Conservation (phyloP, 441 rosid genomes). For the Aleurites moluccanus region DNA sequence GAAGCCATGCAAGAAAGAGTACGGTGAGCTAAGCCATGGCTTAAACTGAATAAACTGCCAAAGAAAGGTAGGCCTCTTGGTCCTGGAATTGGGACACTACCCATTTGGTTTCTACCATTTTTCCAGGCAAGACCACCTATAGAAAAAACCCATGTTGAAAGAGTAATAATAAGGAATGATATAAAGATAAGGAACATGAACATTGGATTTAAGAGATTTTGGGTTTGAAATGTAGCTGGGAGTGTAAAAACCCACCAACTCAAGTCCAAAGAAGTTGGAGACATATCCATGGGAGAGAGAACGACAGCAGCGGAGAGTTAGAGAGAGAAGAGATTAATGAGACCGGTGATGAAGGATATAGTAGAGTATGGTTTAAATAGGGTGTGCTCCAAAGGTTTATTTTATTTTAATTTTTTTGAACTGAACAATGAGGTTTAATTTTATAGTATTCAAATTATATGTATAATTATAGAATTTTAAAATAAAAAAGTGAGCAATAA, state of each 20-base stretch:
- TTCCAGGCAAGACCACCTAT: slow-evolving; percentile 45
- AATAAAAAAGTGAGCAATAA: too few relatives aligned
- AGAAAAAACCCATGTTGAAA: slow-evolving; percentile 29
- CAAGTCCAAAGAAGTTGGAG: slow-evolving; percentile 18
- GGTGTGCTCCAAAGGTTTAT: not conserved
- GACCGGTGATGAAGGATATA: not conserved
- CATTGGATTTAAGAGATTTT: slow-evolving; percentile 10
- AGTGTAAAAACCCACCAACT: slow-evolving; percentile 34
- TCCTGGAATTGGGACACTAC: slow-evolving; percentile 38
- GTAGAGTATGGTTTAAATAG: not conserved
- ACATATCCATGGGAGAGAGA: slow-evolving; percentile 17
- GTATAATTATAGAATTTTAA: too few relatives aligned
- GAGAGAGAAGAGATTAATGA: not conserved
- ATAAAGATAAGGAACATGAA: not conserved
- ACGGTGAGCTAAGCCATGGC: slow-evolving; percentile 42
- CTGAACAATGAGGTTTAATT: too few relatives aligned
- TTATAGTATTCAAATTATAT: too few relatives aligned
- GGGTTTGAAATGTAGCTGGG: slow-evolving; percentile 28
- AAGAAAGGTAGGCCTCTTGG: slow-evolving; percentile 37
- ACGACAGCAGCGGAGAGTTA: not conserved
- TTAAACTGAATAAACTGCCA: slow-evolving; percentile 40
- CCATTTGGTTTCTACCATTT: slow-evolving; percentile 36
- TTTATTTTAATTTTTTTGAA: too few relatives aligned
- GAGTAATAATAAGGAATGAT: slow-evolving; percentile 12
- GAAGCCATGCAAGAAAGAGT: slow-evolving; percentile 41